Evolutionary conservation across 768 basidiomycete genomes (phyloP).

Genomic region (Termitomyces sp.): DNA sequence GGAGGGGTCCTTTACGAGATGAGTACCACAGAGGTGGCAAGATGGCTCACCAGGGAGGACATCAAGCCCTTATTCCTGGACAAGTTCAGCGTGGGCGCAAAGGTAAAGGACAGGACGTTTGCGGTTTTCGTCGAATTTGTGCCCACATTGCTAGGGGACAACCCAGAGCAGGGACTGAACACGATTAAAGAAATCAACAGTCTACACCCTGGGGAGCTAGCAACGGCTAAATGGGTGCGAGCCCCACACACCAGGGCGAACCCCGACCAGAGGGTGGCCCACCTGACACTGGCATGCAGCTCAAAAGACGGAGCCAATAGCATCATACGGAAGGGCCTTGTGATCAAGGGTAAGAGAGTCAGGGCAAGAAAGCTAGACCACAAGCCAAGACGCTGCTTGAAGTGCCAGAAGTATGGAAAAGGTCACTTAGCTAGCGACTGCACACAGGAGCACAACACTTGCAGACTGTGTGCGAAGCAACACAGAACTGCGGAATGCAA

Average conservation of each 20-base stretch:
- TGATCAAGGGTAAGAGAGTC: too few relatives aligned
- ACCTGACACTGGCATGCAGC: neutral
- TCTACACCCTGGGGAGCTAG: neutral
- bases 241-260: neutral
- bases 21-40: too few relatives aligned
- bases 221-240: neutral
- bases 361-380: too few relatives aligned
- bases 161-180: neutral
- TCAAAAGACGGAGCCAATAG: too few relatives aligned
- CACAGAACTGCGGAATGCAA: neutral
- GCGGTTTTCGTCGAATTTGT: neutral
- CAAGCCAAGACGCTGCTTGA: too few relatives aligned
- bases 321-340: too few relatives aligned
- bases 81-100: neutral
- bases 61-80: neutral
- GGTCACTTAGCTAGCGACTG: too few relatives aligned
- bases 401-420: too few relatives aligned
- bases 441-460: too few relatives aligned
- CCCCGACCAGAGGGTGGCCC: neutral
- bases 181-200: neutral
- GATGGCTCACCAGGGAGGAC: neutral
- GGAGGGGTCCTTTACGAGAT: too few relatives aligned
- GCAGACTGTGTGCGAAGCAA: too few relatives aligned
- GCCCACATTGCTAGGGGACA: neutral
- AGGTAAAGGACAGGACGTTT: neutral